phyloP scores from a whole-genome alignment of 148 eudicot genomes.

The Persicaria maculosa region DNA sequence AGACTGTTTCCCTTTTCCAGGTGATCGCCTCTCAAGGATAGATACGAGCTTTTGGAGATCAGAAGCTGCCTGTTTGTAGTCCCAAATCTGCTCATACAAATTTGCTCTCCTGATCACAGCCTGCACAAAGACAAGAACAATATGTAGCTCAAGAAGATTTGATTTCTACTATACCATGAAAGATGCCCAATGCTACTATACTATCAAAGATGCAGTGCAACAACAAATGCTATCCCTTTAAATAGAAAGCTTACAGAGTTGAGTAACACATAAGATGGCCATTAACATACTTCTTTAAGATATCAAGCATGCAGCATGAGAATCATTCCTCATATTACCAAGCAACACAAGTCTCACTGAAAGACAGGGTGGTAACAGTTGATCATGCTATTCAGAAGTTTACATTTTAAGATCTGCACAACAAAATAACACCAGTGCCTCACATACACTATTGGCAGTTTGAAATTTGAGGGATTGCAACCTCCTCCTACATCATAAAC shows the following conservation, averaged over 20 bases:
- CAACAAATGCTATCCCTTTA: background rate
- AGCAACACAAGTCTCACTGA: background rate
- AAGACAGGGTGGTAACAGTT: background rate
- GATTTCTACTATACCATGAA: background rate
- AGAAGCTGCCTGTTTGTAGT: constrained; percentile 60
- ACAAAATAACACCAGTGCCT: background rate
- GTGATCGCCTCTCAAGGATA: constrained; percentile 52
- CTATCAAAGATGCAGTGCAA: background rate
- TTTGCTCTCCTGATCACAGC: constrained; percentile 84
- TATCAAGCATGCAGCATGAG: background rate
- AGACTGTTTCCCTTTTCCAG: constrained; percentile 34
- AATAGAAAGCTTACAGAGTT: background rate
- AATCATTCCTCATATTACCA: background rate
- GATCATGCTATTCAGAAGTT: background rate
- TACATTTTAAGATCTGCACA: background rate
- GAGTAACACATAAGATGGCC: background rate
- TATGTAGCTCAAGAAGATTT: background rate
- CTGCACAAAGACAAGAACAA: constrained; percentile 26
- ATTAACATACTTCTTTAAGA: background rate
- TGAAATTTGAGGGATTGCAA: background rate
- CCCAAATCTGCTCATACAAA: constrained; percentile 74
- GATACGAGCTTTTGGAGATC: constrained; percentile 58
- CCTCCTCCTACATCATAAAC: background rate
- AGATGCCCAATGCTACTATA: background rate
- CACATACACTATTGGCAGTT: background rate